Conservation (phyloP, 352 stramenopile species). For the Phytophthora fragariae region DNA sequence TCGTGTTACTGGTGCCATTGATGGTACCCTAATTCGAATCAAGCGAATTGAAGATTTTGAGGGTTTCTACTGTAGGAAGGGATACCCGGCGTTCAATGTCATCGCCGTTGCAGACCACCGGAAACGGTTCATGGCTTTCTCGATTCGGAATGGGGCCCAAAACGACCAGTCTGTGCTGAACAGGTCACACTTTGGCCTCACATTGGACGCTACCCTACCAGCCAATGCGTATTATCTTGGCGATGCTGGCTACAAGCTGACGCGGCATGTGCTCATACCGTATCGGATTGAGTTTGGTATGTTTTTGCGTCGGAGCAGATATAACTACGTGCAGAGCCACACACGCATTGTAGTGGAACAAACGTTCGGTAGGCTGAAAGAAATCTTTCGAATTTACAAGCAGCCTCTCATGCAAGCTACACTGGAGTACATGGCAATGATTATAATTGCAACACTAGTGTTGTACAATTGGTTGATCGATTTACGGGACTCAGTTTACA, state of each 20-base stretch:
- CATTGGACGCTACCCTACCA: background rate
- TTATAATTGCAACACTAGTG: background rate
- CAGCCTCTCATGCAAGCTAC: background rate
- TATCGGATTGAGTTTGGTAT: slow-evolving; percentile 2
- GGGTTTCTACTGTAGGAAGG: too few relatives aligned
- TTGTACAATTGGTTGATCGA: background rate
- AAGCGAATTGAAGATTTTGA: too few relatives aligned
- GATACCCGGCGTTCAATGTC: background rate
- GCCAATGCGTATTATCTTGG: background rate
- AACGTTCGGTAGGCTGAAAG: background rate
- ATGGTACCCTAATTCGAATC: too few relatives aligned
- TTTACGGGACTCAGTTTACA: background rate
- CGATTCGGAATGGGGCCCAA: background rate
- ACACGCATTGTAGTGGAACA: background rate
- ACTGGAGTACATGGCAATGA: background rate
- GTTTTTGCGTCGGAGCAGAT: background rate
- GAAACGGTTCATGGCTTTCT: background rate
- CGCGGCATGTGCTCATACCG: background rate
- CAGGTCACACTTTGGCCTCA: background rate
- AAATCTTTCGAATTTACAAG: background rate
- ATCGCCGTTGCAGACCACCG: background rate
- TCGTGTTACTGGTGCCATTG: too few relatives aligned
- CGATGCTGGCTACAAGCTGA: background rate
- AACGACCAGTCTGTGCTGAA: background rate
- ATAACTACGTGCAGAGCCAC: background rate